Percentiles rank a stretch among this genome's conserved stretches.
These are phyloP conservation scores for Agarophyton chilense DNA, from an alignment of 23 red algal species.

Conservation along the genomic window DNA sequence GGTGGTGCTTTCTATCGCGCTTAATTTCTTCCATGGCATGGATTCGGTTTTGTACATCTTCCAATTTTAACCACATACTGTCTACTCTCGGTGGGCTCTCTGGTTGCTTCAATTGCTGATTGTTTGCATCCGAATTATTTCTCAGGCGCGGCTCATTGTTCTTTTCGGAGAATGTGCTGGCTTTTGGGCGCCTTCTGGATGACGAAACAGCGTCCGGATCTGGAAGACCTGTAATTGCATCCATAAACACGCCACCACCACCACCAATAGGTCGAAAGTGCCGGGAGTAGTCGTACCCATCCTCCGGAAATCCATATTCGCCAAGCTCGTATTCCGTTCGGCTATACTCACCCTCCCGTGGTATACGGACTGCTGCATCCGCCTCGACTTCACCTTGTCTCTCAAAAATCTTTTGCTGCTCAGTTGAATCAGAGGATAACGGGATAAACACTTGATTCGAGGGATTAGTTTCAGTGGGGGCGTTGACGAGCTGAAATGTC, in stretches of 20 bases:
- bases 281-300: slow-evolving; percentile 85
- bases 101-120: neutral
- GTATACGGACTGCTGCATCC: neutral
- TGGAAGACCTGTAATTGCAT: slow-evolving; percentile 22
- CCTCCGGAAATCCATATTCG: slow-evolving; percentile 80
- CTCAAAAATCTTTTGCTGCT: neutral
- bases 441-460: slow-evolving; percentile 45
- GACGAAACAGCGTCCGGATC: slow-evolving; percentile 44
- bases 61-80: neutral
- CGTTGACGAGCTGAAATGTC: slow-evolving; percentile 63
- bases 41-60: slow-evolving; percentile 17
- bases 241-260: slow-evolving; percentile 76
- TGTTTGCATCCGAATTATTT: neutral
- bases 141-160: neutral
- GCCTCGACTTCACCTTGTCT: neutral
- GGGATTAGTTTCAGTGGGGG: neutral
- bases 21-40: slow-evolving; percentile 47
- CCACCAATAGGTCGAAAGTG: slow-evolving; percentile 77
- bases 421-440: neutral
- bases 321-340: slow-evolving; percentile 54
- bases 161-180: neutral
- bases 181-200: neutral
- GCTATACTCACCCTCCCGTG: neutral
- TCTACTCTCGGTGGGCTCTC: neutral
- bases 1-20: slow-evolving; percentile 38